Conservation (phyloP, 768 basidiomycete genomes). For the Hebeloma cylindrosporum region DNA sequence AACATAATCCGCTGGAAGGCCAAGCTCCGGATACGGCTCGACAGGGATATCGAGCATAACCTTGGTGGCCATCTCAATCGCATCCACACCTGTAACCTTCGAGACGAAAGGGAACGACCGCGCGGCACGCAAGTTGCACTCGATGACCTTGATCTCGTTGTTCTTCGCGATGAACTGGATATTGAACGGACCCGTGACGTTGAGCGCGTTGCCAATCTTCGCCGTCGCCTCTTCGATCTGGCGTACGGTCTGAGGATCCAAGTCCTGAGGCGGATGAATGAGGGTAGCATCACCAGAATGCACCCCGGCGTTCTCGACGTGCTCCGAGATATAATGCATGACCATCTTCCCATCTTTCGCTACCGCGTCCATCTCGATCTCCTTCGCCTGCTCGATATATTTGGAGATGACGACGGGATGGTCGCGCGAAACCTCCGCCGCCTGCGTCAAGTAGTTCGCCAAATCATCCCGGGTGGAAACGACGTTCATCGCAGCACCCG, state of each 20-base stretch:
- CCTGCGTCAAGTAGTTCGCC: slow-evolving; percentile 88
- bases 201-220: slow-evolving; percentile 96
- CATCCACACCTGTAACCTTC: slow-evolving; percentile 96
- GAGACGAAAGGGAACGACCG: slow-evolving; percentile 99
- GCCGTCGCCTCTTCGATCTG: slow-evolving; percentile 96
- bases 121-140: slow-evolving; percentile 97
- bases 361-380: slow-evolving; percentile 99
- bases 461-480: slow-evolving; percentile 93
- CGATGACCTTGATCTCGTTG: slow-evolving; percentile 99
- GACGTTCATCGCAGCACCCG: slow-evolving; percentile 99
- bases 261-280: slow-evolving; percentile 96
- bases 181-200: slow-evolving; percentile 98
- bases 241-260: slow-evolving; percentile 94
- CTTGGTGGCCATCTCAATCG: slow-evolving; percentile 98
- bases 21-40: slow-evolving; percentile 85
- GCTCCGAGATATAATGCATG: slow-evolving; percentile 99
- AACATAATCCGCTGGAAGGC: slow-evolving; percentile 90
- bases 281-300: slow-evolving; percentile 99
- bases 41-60: slow-evolving; percentile 94
- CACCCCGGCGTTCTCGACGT: slow-evolving; percentile 98
- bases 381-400: slow-evolving; percentile 99
- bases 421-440: slow-evolving; percentile 84
- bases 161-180: slow-evolving; percentile 99
- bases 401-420: slow-evolving; percentile 98
- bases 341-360: slow-evolving; percentile 97